phyloP scores from a whole-genome alignment of 1,139 yeast species.

The Saccharomyces uvarum region DNA sequence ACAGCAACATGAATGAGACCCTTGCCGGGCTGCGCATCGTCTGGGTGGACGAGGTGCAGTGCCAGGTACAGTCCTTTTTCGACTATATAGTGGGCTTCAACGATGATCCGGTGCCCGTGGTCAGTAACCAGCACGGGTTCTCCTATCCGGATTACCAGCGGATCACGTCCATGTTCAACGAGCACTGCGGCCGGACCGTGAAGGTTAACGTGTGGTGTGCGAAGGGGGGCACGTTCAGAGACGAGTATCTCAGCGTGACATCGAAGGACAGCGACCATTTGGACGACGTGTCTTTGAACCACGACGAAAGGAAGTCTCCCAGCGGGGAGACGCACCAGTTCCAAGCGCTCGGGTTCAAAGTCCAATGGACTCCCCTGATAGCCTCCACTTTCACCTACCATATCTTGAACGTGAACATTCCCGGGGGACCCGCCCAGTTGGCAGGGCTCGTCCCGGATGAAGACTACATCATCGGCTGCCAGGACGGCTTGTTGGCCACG shows the following conservation, averaged over 20 bases:
- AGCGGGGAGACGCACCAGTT: slow-evolving; percentile 17
- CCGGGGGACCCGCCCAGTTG: slow-evolving; percentile 73
- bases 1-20: slow-evolving; percentile 18
- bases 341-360: slow-evolving; percentile 50
- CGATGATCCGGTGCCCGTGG: slow-evolving; percentile 61
- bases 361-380: slow-evolving; percentile 70
- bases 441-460: slow-evolving; percentile 81
- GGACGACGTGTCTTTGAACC: slow-evolving; percentile 24
- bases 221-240: slow-evolving; percentile 60
- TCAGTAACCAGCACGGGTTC: slow-evolving; percentile 31
- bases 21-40: slow-evolving; percentile 51
- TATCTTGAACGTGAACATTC: slow-evolving; percentile 57
- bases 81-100: slow-evolving; percentile 77
- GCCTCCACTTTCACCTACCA: slow-evolving; percentile 87
- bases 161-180: slow-evolving; percentile 31
- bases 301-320: slow-evolving; percentile 1
- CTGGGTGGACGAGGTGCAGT: slow-evolving; percentile 38
- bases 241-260: slow-evolving; percentile 26
- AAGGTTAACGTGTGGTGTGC: slow-evolving; percentile 76
- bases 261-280: slow-evolving; percentile 12
- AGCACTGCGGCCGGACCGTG: slow-evolving; percentile 31
- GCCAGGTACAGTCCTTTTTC: slow-evolving; percentile 73
- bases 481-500: slow-evolving; percentile 66
- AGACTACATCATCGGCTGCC: slow-evolving; percentile 87
- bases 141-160: slow-evolving; percentile 35